A percentile compares a stretch with the other conserved stretches of the same genome.
phyloP scores from a whole-genome alignment of 2,329 filamentous ascomycete genomes.

The Fusarium buxicola region DNA sequence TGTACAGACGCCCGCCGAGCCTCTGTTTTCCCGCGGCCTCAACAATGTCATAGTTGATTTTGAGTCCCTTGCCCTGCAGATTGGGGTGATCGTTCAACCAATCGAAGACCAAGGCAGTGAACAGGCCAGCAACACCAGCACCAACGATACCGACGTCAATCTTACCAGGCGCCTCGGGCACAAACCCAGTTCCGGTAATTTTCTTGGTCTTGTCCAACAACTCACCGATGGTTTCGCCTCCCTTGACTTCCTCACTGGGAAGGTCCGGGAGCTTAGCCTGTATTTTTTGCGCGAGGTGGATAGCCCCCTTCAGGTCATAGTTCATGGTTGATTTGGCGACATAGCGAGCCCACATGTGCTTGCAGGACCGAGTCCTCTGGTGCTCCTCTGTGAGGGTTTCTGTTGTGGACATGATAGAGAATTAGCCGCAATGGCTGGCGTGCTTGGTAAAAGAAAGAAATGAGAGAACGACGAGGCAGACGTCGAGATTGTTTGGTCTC shows the following conservation, averaged over 20 bases:
- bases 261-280: not conserved
- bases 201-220: slow-evolving; percentile 3
- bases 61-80: slow-evolving; percentile 14
- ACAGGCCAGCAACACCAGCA: slow-evolving; percentile 53
- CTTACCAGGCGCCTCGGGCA: slow-evolving; percentile 7
- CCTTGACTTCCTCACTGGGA: not conserved
- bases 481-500: too few relatives aligned
- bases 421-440: not conserved
- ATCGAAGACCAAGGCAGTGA: slow-evolving; percentile 51
- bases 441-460: not conserved
- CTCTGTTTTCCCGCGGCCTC: slow-evolving; percentile 47
- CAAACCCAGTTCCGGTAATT: slow-evolving; percentile 2
- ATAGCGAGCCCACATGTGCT: slow-evolving; percentile 29
- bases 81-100: slow-evolving; percentile 36
- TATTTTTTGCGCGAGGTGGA: not conserved
- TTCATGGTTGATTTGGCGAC: slow-evolving; percentile 15
- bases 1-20: slow-evolving; percentile 53
- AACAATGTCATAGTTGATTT: slow-evolving; percentile 53
- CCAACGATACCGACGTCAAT: slow-evolving; percentile 52
- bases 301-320: slow-evolving; percentile 15
- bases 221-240: slow-evolving; percentile 8
- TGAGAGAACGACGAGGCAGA: too few relatives aligned
- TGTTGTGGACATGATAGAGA: not conserved
- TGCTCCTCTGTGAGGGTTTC: not conserved
- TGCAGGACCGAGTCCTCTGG: slow-evolving; percentile 10